Conservation (phyloP, 2,329 filamentous ascomycete species). For the Xylaria sp. region DNA sequence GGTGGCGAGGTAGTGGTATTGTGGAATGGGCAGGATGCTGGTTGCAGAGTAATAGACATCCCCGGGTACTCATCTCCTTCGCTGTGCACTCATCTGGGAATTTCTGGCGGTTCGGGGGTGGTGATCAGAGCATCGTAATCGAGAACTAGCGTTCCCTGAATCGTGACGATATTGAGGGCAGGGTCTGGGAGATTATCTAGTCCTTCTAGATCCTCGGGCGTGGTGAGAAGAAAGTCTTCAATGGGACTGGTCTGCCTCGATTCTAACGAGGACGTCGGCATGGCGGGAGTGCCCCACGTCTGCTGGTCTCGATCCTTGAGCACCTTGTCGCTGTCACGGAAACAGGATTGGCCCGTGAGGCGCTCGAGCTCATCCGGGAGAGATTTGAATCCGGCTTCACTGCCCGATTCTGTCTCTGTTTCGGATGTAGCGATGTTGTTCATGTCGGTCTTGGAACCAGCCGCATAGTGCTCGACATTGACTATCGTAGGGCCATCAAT, state of each 20-base stretch:
- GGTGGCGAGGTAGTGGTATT: not conserved
- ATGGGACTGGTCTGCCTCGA: not conserved
- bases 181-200: not conserved
- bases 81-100: constrained; percentile 1
- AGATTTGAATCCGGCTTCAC: not conserved
- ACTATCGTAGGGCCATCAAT: not conserved
- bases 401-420: not conserved
- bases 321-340: not conserved
- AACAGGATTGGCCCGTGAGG: not conserved
- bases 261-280: not conserved
- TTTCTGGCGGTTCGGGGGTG: constrained; percentile 24
- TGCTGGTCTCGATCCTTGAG: not conserved
- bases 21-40: not conserved
- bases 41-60: too few species aligned
- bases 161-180: not conserved
- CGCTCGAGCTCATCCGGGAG: not conserved
- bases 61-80: not conserved
- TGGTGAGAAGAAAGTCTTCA: not conserved
- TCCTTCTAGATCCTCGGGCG: not conserved
- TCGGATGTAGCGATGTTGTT: not conserved
- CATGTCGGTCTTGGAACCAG: not conserved
- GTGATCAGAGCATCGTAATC: constrained; percentile 4
- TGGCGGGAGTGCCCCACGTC: not conserved
- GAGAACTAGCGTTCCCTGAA: not conserved
- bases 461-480: not conserved